Evolutionary conservation across 768 basidiomycete genomes (phyloP).

Genomic region (Chiua virens): DNA sequence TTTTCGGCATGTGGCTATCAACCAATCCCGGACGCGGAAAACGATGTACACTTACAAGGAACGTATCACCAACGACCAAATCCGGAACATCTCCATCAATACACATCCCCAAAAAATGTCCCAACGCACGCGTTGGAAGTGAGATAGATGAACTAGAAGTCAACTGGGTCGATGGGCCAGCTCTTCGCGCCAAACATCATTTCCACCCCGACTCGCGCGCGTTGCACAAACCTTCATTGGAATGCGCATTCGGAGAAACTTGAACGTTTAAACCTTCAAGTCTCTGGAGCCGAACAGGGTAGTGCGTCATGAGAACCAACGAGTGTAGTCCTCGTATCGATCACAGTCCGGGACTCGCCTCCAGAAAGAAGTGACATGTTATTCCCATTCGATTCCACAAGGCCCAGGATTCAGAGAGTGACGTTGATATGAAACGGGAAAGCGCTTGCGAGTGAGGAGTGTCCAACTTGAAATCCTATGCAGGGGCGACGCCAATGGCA

Average conservation of each 20-base stretch:
- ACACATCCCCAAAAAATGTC: slow-evolving; percentile 72
- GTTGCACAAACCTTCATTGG: slow-evolving; percentile 40
- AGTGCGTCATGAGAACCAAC: slow-evolving; percentile 73
- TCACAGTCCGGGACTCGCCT: slow-evolving; percentile 64
- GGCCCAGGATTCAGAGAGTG: not conserved
- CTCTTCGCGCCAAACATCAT: slow-evolving; percentile 70
- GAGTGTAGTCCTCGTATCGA: slow-evolving; percentile 96
- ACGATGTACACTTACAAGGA: slow-evolving; percentile 44
- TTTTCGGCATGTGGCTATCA: slow-evolving; percentile 62
- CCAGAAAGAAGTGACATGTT: slow-evolving; percentile 49
- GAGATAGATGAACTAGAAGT: slow-evolving; percentile 73
- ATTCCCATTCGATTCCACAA: slow-evolving; percentile 56
- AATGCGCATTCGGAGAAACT: slow-evolving; percentile 10
- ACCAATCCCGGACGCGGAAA: not conserved
- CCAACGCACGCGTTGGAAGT: slow-evolving; percentile 67
- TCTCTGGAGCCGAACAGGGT: slow-evolving; percentile 54
- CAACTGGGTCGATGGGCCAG: slow-evolving; percentile 78
- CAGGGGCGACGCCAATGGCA: too few relatives aligned
- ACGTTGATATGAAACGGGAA: not conserved
- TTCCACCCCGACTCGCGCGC: slow-evolving; percentile 58
- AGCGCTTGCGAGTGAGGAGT: too few relatives aligned
- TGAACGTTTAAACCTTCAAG: slow-evolving; percentile 86
- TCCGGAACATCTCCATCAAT: slow-evolving; percentile 50
- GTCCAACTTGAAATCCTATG: too few relatives aligned
- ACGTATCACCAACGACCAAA: slow-evolving; percentile 93